Evolutionary conservation across 495 filamentous ascomycete species (phyloP).

Genomic region (Aspergillus saccharolyticus): DNA sequence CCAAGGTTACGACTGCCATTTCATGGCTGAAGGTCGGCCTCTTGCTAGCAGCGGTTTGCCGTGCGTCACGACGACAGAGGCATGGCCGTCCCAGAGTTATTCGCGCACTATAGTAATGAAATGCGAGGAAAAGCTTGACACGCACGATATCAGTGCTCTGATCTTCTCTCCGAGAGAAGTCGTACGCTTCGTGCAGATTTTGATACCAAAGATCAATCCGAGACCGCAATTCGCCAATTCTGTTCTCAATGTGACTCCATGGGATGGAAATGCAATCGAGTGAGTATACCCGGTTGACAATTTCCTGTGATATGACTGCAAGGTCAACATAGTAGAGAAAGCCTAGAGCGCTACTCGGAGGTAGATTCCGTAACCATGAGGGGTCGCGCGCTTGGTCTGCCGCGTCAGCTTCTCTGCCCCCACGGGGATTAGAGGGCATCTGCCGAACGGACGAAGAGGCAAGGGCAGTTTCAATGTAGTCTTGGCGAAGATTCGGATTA

Average conservation of each 20-base stretch:
- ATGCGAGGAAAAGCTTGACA: conserved; percentile 45
- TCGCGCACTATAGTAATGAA: conserved; percentile 55
- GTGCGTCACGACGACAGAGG: conserved; percentile 55
- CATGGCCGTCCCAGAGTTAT: conserved; percentile 61
- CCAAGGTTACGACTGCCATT: conserved; percentile 50
- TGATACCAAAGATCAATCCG: conserved; percentile 52
- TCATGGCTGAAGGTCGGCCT: conserved; percentile 48
- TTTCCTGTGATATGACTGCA: conserved; percentile 49
- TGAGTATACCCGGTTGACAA: conserved; percentile 55
- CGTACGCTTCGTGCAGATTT: conserved; percentile 46
- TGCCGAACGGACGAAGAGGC: conserved; percentile 36
- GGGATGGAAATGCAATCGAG: conserved; percentile 47
- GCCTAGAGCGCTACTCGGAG: conserved; percentile 37
- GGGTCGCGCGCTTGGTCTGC: conserved; percentile 21
- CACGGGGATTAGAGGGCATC: conserved; percentile 33
- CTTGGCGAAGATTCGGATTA: conserved; percentile 30
- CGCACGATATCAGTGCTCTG: conserved; percentile 32
- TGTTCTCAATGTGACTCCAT: conserved; percentile 57
- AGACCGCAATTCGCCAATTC: conserved; percentile 47
- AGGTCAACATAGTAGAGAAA: conserved; percentile 49
- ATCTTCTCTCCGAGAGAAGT: conserved; percentile 41
- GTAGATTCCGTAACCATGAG: conserved; percentile 29
- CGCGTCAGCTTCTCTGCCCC: conserved; percentile 23
- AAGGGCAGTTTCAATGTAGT: conserved; percentile 32
- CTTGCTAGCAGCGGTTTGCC: conserved; percentile 27